These are phyloP conservation scores for Lactifluus echinatus DNA, from an alignment of 768 basidiomycete species.

Conservation along the genomic window DNA sequence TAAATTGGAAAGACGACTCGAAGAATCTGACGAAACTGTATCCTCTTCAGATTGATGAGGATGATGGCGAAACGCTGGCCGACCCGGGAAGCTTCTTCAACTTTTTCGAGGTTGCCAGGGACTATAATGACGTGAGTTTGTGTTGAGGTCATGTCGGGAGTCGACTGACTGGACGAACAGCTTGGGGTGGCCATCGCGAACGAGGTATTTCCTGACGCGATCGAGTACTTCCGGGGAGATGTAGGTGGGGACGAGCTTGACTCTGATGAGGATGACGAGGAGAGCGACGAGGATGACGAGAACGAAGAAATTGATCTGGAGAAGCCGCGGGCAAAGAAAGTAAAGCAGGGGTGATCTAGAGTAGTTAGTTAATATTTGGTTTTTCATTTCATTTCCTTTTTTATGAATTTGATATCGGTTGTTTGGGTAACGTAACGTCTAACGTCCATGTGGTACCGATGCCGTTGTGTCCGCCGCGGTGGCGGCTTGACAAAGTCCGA, in stretches of 20 bases:
- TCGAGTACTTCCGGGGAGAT: conserved; percentile 73
- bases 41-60: conserved; percentile 53
- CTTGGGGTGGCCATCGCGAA: conserved; percentile 63
- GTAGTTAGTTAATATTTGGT: no score
- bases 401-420: no score
- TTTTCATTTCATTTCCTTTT: no score
- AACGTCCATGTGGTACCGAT: no score
- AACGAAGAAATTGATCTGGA: conserved; percentile 79
- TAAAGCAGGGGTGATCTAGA: conserved; percentile 41
- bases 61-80: conserved; percentile 50
- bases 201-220: conserved; percentile 73
- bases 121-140: conserved; percentile 57
- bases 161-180: conserved; percentile 31
- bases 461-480: no score
- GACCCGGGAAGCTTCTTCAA: conserved; percentile 86
- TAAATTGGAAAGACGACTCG: conserved; percentile 73
- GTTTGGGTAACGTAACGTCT: no score
- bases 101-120: conserved; percentile 62
- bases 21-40: conserved; percentile 75
- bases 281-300: conserved; percentile 69
- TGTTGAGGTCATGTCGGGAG: neutral
- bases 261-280: conserved; percentile 57
- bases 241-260: conserved; percentile 51
- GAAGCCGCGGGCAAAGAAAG: conserved; percentile 71
- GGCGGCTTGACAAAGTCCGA: no score